phyloP scores from a whole-genome alignment of 768 basidiomycete genomes.

The Cystofilobasidium ferigula region DNA sequence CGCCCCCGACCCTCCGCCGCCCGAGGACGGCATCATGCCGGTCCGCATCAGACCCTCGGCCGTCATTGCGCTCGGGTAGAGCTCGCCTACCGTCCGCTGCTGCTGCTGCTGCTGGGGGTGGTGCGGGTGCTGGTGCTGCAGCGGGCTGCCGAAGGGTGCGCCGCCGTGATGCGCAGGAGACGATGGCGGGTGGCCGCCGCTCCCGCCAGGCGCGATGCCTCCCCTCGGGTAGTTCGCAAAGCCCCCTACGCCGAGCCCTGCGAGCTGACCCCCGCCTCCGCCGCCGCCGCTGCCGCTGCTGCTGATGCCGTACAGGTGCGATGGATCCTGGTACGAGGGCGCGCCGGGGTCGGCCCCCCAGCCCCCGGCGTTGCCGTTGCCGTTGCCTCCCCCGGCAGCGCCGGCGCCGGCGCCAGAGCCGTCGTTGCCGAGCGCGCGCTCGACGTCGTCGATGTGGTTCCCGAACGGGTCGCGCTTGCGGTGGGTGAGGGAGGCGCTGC shows the following conservation, averaged over 20 bases:
- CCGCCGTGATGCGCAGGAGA: neutral
- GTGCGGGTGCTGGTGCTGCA: too few relatives aligned
- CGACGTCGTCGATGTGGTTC: constrained; percentile 26
- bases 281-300: neutral
- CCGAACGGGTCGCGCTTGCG: constrained; percentile 21
- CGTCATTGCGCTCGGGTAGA: constrained; percentile 12
- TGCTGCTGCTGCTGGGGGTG: too few relatives aligned
- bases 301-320: neutral
- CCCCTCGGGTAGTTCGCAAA: neutral
- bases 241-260: neutral
- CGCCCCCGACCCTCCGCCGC: neutral
- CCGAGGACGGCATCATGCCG: neutral
- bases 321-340: neutral
- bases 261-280: neutral
- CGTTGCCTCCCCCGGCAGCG: neutral
- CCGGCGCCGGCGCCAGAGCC: neutral
- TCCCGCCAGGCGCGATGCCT: neutral
- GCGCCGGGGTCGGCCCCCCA: neutral
- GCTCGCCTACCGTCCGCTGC: constrained; percentile 14
- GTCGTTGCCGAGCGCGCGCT: constrained; percentile 18
- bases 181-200: neutral
- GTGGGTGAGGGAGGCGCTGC: constrained; percentile 23
- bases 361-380: neutral
- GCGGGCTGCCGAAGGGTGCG: neutral
- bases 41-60: constrained; percentile 4